Evolutionary conservation across 1,284 basidiomycete species (phyloP), one percentile per base, ranked within the genome.

Genomic region (Pascua sp.): DNA sequence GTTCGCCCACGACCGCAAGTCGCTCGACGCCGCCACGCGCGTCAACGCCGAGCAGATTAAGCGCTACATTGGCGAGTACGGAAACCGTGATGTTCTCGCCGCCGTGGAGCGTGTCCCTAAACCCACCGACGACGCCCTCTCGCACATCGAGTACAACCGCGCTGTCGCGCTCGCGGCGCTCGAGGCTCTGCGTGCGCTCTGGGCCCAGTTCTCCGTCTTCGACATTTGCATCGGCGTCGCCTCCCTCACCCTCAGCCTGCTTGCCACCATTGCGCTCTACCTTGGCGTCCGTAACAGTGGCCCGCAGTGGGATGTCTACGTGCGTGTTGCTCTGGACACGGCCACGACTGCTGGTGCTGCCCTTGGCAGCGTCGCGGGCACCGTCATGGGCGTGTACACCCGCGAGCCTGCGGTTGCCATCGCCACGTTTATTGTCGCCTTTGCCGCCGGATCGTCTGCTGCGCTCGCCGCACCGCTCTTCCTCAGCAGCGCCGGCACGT

Each of bases 191-290:
- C 86, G 92, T 8, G 78, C 83, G 18, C 85, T 97, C 51, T 99
- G 96, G 96, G 95, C 96, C 0, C 90, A 90, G 68, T 98, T 98
- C 79, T 90, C 93, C 62, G 79, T 88, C 4, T 69, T 82, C 0
- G 80, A 90, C 11, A 98, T 98, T 80, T 74, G 76, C 4, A 77
- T 87, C 17, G 95, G 84, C 8, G 55, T 82, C 5, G 49, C 64
- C 13, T 68, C 82, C 38, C 75, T 83, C 18, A 67, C 63, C 2
- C 59, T 78, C 13, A 74, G 73, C 48, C 49, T 78, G 0, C 65
- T 72, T 2, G 71, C 74, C 0, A 59, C 75, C 13, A 61, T 73
- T 53, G 65, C 69, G 1, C 59, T 80, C 5, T 80, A 79, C 62
- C 59, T 67, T 17, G 70, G 71, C 8, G 64, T 79, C 39, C 67